These are phyloP conservation scores for Allium fistulosum DNA, from an alignment of 106 monocot genomes.

Conservation along the genomic window DNA sequence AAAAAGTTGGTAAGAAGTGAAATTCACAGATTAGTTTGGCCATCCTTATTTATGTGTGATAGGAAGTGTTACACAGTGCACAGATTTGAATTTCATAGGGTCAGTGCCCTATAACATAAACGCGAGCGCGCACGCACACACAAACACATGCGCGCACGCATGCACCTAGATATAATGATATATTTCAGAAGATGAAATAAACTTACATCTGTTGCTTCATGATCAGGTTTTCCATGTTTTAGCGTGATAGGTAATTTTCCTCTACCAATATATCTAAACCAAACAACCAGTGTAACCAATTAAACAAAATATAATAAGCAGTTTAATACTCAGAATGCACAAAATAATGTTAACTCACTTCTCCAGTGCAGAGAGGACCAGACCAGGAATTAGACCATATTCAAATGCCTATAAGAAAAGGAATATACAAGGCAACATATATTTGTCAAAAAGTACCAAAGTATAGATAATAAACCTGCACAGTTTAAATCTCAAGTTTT, in stretches of 20 bases:
- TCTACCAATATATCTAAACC: constrained; percentile 49
- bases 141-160: no score
- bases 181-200: not conserved
- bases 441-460: not conserved
- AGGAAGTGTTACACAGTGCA: no score
- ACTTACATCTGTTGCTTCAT: constrained; percentile 90
- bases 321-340: not conserved
- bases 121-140: no score
- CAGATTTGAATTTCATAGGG: no score
- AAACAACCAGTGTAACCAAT: constrained; percentile 1
- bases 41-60: no score
- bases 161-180: not conserved
- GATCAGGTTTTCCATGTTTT: constrained; percentile 92
- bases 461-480: no score
- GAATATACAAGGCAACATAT: constrained; percentile 11
- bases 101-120: no score
- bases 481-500: no score
- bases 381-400: constrained; percentile 83
- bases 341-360: constrained; percentile 32
- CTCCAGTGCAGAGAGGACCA: constrained; percentile 87
- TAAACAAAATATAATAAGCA: constrained; percentile 5
- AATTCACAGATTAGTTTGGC: no score
- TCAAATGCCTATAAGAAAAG: constrained; percentile 70
- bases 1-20: no score
- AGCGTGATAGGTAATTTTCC: constrained; percentile 68